These are phyloP conservation scores for Lachancea thermotolerans DNA, from an alignment of 805 yeast species.

Conservation along the genomic window DNA sequence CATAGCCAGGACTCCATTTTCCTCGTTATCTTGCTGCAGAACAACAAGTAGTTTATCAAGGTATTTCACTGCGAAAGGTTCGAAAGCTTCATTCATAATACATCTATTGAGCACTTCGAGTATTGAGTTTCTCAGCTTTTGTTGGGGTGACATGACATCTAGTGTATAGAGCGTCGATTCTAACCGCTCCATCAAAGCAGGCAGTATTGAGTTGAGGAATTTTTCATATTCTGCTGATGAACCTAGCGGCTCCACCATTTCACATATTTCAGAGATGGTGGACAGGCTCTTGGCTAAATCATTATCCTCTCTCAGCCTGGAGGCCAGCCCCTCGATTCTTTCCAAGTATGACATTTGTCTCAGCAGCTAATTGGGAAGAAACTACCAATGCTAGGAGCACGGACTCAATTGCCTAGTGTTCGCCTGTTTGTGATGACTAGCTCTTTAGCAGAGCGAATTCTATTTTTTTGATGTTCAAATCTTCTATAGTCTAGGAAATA, in stretches of 20 bases:
- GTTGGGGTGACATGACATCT: slow-evolving; percentile 56
- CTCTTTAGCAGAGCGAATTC: neutral
- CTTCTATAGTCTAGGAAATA: slow-evolving; percentile 11
- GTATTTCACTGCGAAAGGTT: slow-evolving; percentile 57
- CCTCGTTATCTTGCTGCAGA: slow-evolving; percentile 80
- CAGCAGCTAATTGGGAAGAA: neutral
- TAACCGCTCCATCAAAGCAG: slow-evolving; percentile 58
- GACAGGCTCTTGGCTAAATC: slow-evolving; percentile 60
- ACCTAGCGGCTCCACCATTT: slow-evolving; percentile 76
- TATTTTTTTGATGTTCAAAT: neutral
- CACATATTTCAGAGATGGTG: slow-evolving; percentile 74
- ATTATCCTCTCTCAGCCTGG: slow-evolving; percentile 48
- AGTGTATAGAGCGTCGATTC: slow-evolving; percentile 69
- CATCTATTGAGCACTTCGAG: slow-evolving; percentile 76
- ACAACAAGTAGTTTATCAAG: slow-evolving; percentile 51
- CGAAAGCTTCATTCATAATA: slow-evolving; percentile 75
- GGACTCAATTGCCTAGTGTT: too few species aligned
- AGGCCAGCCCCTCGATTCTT: slow-evolving; percentile 63
- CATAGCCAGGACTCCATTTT: slow-evolving; percentile 87
- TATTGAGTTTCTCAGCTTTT: slow-evolving; percentile 68
- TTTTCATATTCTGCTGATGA: slow-evolving; percentile 76
- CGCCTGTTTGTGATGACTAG: too few species aligned
- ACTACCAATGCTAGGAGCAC: too few species aligned
- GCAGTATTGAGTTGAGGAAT: slow-evolving; percentile 63
- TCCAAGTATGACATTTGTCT: slow-evolving; percentile 31